A percentile compares a stretch with the other conserved stretches of the same genome.
Evolutionary conservation across 2,329 filamentous ascomycete genomes (phyloP).

Genomic region (Cadophora luteo-olivacea): DNA sequence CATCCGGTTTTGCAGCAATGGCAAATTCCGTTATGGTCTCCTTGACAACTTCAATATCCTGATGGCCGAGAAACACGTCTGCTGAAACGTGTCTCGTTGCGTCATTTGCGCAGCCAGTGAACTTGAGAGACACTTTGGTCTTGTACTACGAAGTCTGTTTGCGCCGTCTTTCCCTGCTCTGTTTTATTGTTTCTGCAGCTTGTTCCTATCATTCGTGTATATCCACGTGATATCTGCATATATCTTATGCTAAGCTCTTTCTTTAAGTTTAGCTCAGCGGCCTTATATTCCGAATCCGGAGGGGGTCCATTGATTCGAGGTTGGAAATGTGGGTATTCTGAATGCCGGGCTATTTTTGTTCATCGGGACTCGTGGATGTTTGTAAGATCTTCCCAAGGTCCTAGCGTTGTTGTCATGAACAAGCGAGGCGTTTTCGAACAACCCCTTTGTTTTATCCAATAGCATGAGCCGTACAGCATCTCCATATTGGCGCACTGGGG

Average conservation of each 20-base stretch:
- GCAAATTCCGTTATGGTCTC: neutral
- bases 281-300: neutral
- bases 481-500: neutral
- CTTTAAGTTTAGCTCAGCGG: conserved; percentile 1
- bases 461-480: neutral
- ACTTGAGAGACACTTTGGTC: neutral
- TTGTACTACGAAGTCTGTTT: neutral
- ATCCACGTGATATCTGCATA: neutral
- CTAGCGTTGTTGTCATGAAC: neutral
- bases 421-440: neutral
- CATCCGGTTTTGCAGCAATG: neutral
- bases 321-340: neutral
- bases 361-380: neutral
- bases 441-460: neutral
- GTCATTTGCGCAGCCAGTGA: neutral
- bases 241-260: neutral
- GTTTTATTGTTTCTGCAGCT: neutral
- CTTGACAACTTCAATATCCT: too few species aligned
- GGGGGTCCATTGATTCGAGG: neutral
- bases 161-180: neutral
- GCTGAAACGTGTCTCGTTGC: neutral
- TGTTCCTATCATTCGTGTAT: neutral
- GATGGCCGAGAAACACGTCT: neutral
- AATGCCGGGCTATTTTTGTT: neutral
- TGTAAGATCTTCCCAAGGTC: neutral